Percentiles rank a stretch among this genome's conserved stretches.
Evolutionary conservation across 148 eudicot species (phyloP).

Genomic region (Chenopodium formosanum): DNA sequence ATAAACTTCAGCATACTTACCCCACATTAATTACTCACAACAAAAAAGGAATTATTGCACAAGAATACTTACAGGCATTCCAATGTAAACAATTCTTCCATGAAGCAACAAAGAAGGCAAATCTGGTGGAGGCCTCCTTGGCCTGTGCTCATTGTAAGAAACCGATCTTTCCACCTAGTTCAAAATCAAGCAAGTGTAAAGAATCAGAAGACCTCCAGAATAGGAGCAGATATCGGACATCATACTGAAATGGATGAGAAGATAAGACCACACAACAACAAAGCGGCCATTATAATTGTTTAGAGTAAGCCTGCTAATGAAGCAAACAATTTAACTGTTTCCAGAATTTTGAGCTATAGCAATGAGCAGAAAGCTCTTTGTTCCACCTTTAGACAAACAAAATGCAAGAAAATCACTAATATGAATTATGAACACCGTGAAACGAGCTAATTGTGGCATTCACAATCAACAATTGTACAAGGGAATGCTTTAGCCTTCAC

Average conservation of each 20-base stretch:
- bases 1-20: neutral
- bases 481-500: too few species aligned
- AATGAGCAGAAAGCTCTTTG: neutral
- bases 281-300: neutral
- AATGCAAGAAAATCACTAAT: neutral
- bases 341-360: neutral
- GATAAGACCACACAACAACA: neutral
- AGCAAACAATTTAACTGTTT: neutral
- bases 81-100: constrained; percentile 76
- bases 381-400: neutral
- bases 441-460: neutral
- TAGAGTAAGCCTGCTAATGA: neutral
- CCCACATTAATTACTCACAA: neutral
- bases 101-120: constrained; percentile 65
- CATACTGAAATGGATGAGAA: neutral
- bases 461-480: too few species aligned
- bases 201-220: neutral
- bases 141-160: constrained; percentile 61
- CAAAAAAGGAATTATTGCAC: neutral
- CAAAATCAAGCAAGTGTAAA: constrained; percentile 6
- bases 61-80: constrained; percentile 71
- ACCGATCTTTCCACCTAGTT: constrained; percentile 70
- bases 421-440: neutral
- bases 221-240: neutral
- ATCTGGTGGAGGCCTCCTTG: constrained; percentile 90